These are phyloP conservation scores for Globisporangium emineosum DNA, from an alignment of 352 stramenopile genomes.

Conservation along the genomic window DNA sequence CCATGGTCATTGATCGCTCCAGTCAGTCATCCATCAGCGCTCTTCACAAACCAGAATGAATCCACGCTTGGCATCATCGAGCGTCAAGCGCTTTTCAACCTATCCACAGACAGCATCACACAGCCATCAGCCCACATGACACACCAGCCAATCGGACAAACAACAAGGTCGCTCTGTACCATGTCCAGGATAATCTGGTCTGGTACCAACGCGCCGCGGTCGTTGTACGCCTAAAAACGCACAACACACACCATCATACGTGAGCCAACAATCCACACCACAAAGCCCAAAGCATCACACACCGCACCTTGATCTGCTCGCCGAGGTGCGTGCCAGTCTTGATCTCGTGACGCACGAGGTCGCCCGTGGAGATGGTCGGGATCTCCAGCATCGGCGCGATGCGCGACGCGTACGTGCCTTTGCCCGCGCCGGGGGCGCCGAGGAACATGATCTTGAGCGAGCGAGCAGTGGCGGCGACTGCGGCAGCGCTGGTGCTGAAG, in stretches of 20 bases:
- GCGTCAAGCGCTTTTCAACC: conserved; percentile 69
- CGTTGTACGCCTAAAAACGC: conserved; percentile 62
- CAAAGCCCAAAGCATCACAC: neutral
- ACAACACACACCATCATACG: neutral
- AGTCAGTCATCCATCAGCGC: neutral
- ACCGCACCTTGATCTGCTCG: conserved; percentile 63
- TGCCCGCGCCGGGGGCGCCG: conserved; percentile 84
- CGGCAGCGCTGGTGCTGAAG: conserved; percentile 21
- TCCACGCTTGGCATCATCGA: conserved; percentile 65
- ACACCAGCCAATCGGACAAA: neutral
- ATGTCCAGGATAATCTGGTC: conserved; percentile 90
- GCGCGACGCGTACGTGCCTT: conserved; percentile 88
- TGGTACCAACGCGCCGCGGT: conserved; percentile 78
- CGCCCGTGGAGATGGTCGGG: conserved; percentile 87
- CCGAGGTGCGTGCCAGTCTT: conserved; percentile 74
- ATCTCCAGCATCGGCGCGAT: conserved; percentile 86
- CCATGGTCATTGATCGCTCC: neutral
- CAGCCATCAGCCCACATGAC: neutral
- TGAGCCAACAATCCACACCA: neutral
- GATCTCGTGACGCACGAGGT: conserved; percentile 88
- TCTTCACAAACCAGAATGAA: conserved; percentile 68
- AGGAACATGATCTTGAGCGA: conserved; percentile 90
- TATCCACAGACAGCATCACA: conserved; percentile 13
- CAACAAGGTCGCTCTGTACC: conserved; percentile 23
- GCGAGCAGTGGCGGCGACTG: neutral